Percentiles rank a stretch among this genome's conserved stretches.
phyloP scores from a whole-genome alignment of 1,284 basidiomycete species.

The Cutaneotrichosporon spelunceum region DNA sequence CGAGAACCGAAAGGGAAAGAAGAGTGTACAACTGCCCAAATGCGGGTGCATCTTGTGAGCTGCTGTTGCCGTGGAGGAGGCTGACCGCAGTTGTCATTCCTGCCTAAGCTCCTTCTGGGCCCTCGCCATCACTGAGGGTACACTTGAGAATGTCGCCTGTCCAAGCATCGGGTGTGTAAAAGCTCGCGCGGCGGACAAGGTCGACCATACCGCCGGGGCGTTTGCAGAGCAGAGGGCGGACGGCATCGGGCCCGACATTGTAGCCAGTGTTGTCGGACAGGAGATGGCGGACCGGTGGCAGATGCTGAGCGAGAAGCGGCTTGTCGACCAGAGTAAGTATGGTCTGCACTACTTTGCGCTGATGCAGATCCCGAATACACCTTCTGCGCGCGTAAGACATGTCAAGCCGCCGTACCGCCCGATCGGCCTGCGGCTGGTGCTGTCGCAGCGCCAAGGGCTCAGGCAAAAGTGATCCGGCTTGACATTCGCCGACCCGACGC shows the following conservation, averaged over 20 bases:
- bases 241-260: background rate
- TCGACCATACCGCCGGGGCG: constrained; percentile 36
- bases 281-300: constrained; percentile 38
- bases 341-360: background rate
- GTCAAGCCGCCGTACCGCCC: constrained; percentile 48
- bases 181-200: constrained; percentile 25
- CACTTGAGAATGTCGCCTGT: constrained; percentile 45
- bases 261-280: constrained; percentile 55
- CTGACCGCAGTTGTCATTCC: constrained; percentile 29
- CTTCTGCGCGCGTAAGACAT: constrained; percentile 45
- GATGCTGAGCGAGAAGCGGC: constrained; percentile 37
- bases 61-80: background rate
- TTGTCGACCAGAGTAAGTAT: constrained; percentile 42
- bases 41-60: constrained; percentile 44
- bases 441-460: background rate
- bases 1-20: constrained; percentile 45
- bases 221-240: background rate
- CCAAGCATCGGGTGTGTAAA: constrained; percentile 47
- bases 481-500: constrained; percentile 24
- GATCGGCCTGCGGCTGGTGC: constrained; percentile 7
- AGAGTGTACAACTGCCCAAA: constrained; percentile 37
- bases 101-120: constrained; percentile 47
- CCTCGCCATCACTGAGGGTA: constrained; percentile 48
- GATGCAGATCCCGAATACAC: constrained; percentile 26
- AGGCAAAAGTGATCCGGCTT: constrained; percentile 1